Percentiles rank a stretch among this genome's conserved stretches.
These are phyloP conservation scores for Fusarium brevicatenulatum DNA, from an alignment of 2,329 filamentous ascomycete species.

Conservation along the genomic window DNA sequence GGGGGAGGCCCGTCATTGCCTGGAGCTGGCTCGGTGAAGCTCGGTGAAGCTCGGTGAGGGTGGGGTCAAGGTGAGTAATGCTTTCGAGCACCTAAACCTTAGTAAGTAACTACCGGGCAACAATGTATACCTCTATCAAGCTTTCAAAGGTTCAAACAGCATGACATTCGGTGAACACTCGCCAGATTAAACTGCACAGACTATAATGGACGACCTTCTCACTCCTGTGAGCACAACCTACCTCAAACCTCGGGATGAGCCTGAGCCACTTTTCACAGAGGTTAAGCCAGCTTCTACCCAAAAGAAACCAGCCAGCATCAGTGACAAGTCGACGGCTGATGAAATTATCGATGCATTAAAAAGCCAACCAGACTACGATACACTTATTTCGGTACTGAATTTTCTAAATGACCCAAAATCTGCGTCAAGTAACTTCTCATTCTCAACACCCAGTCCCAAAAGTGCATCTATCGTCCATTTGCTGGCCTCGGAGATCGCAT, in stretches of 20 bases:
- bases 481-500: conserved; percentile 78
- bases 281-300: conserved; percentile 41
- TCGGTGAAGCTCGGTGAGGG: conserved; percentile 50
- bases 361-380: conserved; percentile 69
- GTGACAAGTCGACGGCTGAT: conserved; percentile 49
- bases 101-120: background rate
- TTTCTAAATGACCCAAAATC: conserved; percentile 57
- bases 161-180: background rate
- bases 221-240: conserved; percentile 65
- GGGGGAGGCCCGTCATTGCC: conserved; percentile 36
- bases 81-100: background rate
- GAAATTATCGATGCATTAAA: conserved; percentile 70
- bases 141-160: background rate
- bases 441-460: conserved; percentile 66
- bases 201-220: conserved; percentile 65
- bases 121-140: background rate
- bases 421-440: conserved; percentile 34
- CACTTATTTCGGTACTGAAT: conserved; percentile 61
- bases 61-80: conserved; percentile 42
- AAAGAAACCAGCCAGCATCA: conserved; percentile 1
- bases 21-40: conserved; percentile 44
- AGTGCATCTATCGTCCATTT: conserved; percentile 79
- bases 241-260: conserved; percentile 49
- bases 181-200: background rate
- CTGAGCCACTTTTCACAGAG: conserved; percentile 53